Evolutionary conservation across 257 asterid genomes (phyloP), one percentile per base, ranked within the genome.

Genomic region (Solanum chiquidenum): DNA sequence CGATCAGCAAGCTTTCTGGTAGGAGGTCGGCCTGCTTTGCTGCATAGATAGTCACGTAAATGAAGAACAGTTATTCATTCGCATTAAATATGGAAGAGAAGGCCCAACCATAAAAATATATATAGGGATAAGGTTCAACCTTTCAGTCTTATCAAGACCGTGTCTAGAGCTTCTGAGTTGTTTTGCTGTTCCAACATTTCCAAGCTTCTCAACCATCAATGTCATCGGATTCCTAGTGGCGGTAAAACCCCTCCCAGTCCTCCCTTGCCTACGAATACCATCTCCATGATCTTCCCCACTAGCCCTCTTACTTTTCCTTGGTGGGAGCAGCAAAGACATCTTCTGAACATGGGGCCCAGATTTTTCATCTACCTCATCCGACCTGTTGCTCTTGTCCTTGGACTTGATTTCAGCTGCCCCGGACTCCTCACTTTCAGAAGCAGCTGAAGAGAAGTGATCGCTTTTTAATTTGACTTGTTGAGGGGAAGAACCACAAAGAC

Each of bases 361-460:
- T 91, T 92, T 94, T 88, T 92, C 98, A 90, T 94, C 95, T 52
- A 92, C 85, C 83, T 90, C 96, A 86, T 92, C 95, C 88, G 89
- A 90, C 89, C 91, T 96, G 89, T 92, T 96, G 91, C 90, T 90
- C 94, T 91, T 93, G 85, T 92, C 95, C 88, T 91, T 93, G 66
- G 93, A 88, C 92, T 91, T 94, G 88, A 90, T 89, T 91, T 96
- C 98, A 87, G 94, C 91, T 88, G 94, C 93, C 82, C 96, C 99
- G 14, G 97, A 95, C 91, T 94, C 98, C 92, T 96, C 99, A 89
- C 97, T 94, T 89, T 95, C 99, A 87, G 98, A 96, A 60, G 95
- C 93, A 91, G 96, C 92, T 10, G 96, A 79, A 79, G 85, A 92
- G 91, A 92, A 90, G 90, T 74, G 90, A 86, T 93, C 98, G 86